Conservation (phyloP, 306 rosid genomes). For the Purshia tridentata region DNA sequence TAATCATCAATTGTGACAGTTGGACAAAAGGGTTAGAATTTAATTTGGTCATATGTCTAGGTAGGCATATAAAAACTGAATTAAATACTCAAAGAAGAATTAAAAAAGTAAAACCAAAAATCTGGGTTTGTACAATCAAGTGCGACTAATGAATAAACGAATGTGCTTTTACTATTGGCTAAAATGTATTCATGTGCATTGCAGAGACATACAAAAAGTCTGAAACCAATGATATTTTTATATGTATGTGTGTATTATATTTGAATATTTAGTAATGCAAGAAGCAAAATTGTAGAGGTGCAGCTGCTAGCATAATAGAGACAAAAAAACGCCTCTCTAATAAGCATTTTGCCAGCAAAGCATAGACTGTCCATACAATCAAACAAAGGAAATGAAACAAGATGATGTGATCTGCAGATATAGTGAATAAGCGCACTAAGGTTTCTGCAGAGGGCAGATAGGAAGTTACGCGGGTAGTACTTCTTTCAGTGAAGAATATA, state of each 20-base stretch:
- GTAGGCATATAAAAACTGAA: neutral
- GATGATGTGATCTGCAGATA: neutral
- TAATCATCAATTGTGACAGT: no score
- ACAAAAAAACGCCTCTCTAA: neutral
- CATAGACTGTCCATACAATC: neutral
- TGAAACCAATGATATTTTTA: neutral
- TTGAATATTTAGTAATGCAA: neutral
- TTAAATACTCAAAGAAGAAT: neutral
- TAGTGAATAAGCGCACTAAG: neutral
- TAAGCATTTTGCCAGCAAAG: neutral
- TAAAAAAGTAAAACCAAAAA: neutral
- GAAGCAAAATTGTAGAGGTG: conserved; percentile 7
- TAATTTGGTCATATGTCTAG: neutral
- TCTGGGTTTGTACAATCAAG: neutral
- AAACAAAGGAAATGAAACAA: neutral
- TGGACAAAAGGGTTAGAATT: no score
- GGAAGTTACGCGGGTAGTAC: neutral
- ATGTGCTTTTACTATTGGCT: no score
- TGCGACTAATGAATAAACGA: no score
- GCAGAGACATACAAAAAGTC: neutral
- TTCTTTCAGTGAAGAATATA: neutral
- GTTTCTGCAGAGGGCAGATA: neutral
- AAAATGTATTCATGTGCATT: conserved; percentile 1
- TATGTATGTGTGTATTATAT: neutral
- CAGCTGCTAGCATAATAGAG: neutral